Evolutionary conservation across 495 filamentous ascomycete species (phyloP), one percentile per base, ranked within the genome.

Genomic region (Penicillium bialowiezense): DNA sequence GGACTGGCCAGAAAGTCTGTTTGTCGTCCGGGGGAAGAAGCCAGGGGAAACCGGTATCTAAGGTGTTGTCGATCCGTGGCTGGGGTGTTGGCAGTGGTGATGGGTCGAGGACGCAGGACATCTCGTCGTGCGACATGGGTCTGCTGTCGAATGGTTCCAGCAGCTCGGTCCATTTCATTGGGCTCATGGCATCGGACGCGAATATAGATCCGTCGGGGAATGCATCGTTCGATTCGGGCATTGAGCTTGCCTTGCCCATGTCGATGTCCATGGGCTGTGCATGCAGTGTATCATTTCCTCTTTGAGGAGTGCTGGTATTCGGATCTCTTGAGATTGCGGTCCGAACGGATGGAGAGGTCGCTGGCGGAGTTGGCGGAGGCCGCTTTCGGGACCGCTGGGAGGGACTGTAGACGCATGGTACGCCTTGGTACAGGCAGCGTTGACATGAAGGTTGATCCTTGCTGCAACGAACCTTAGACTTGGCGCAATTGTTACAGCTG

Each of bases 381-480:
- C 42, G 42, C 20, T 44, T 44, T 44, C 42, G 42, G 42, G 42
- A 44, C 42, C 42, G 42, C 34, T 44, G 42, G 13, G 42, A 44
- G 42, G 42, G 42, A 44, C 42, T 44, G 42, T 44, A 44, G 17
- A 44, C 32, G 42, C 42, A 44, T 9, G 42, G 28, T 26, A 44
- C 42, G 29, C 42, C 42, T 44, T 44, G 42, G 34, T 44, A 44
- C 42, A 44, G 5, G 20, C 42, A 44, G 15, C 42, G 42, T 44
- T 44, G 42, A 34, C 42, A 44, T 29, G 42, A 44, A 10, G 42
- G 42, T 44, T 44, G 42, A 44, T 44, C 42, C 42, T 44, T 44
- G 28, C 42, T 44, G 42, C 42, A 44, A 28, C 42, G 42, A 21
- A 44, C 42, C 18, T 44, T 44, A 3, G 42, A 44, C 32, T 35